Evolutionary conservation across 306 rosid genomes (phyloP).

Genomic region (Vigna reflexopilosa): DNA sequence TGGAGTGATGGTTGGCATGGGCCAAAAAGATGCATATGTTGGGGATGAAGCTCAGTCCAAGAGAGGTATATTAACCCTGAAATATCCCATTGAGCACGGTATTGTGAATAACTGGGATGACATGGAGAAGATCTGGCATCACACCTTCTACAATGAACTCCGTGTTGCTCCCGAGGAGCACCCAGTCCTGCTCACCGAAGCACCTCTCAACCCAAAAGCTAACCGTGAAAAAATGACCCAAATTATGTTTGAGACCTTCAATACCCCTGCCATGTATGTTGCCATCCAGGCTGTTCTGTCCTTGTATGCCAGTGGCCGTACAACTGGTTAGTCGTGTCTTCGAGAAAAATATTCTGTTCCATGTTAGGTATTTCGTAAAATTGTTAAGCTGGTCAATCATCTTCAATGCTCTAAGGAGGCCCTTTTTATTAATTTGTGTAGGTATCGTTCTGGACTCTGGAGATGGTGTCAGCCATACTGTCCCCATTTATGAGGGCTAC

Average conservation of each 20-base stretch:
- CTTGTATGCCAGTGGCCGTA: slow-evolving; percentile 92
- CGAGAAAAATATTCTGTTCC: slow-evolving; percentile 1
- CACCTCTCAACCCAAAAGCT: slow-evolving; percentile 94
- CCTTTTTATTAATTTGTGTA: slow-evolving; percentile 39
- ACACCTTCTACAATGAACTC: slow-evolving; percentile 87
- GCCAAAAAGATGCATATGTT: slow-evolving; percentile 91
- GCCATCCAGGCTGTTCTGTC: slow-evolving; percentile 94
- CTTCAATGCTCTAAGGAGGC: background rate
- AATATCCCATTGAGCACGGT: slow-evolving; percentile 93
- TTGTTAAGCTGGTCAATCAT: background rate
- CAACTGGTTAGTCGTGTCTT: slow-evolving; percentile 69
- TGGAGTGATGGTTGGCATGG: slow-evolving; percentile 97
- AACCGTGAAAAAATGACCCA: slow-evolving; percentile 95
- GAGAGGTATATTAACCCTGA: slow-evolving; percentile 82
- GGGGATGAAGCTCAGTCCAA: slow-evolving; percentile 96
- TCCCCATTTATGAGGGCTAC: slow-evolving; percentile 86
- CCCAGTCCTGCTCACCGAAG: slow-evolving; percentile 89
- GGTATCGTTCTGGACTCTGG: slow-evolving; percentile 91
- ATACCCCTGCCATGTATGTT: slow-evolving; percentile 91
- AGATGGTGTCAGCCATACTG: slow-evolving; percentile 92
- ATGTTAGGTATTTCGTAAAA: background rate
- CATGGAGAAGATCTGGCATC: slow-evolving; percentile 96
- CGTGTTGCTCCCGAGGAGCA: slow-evolving; percentile 94
- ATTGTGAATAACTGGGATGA: slow-evolving; percentile 96
- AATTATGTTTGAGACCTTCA: slow-evolving; percentile 92